A percentile compares a stretch with the other conserved stretches of the same genome.
Conservation (phyloP, 75 land plant genomes). For the Cupressus sempervirens region DNA sequence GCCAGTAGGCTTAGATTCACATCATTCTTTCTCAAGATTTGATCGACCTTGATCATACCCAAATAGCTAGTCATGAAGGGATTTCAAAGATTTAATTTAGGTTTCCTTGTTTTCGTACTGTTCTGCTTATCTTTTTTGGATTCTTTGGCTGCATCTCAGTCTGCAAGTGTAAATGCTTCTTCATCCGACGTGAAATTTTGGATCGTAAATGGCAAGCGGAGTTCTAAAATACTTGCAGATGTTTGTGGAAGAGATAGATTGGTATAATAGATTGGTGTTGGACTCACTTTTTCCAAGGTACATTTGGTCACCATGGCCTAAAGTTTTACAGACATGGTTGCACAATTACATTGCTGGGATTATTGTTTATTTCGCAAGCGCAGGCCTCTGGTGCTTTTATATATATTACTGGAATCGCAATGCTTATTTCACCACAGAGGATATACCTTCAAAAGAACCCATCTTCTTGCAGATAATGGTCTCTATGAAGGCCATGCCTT, state of each 20-base stretch:
- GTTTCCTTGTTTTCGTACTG: neutral
- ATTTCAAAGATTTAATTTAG: neutral
- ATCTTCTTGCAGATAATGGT: conserved; percentile 79
- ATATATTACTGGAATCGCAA: conserved; percentile 66
- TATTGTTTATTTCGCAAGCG: conserved; percentile 70
- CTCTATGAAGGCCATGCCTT: conserved; percentile 90
- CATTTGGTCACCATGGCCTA: no score
- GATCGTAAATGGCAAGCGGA: neutral
- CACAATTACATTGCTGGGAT: conserved; percentile 81
- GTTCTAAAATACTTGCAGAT: conserved; percentile 15
- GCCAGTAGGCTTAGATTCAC: no score
- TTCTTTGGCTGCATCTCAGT: conserved; percentile 2
- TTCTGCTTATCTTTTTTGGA: neutral
- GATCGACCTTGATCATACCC: neutral
- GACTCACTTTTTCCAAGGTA: no score
- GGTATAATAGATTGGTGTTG: no score
- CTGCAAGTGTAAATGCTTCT: neutral
- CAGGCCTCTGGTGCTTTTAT: conserved; percentile 82
- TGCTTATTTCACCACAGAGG: conserved; percentile 77
- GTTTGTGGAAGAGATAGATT: no score
- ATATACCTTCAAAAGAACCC: conserved; percentile 64
- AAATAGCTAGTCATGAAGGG: neutral
- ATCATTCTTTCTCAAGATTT: neutral
- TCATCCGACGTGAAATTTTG: neutral
- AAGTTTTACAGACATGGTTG: conserved; percentile 64